Evolutionary conservation across 148 eudicot species (phyloP), one percentile per base, ranked within the genome.

Genomic region (Vaccinium corymbosum): DNA sequence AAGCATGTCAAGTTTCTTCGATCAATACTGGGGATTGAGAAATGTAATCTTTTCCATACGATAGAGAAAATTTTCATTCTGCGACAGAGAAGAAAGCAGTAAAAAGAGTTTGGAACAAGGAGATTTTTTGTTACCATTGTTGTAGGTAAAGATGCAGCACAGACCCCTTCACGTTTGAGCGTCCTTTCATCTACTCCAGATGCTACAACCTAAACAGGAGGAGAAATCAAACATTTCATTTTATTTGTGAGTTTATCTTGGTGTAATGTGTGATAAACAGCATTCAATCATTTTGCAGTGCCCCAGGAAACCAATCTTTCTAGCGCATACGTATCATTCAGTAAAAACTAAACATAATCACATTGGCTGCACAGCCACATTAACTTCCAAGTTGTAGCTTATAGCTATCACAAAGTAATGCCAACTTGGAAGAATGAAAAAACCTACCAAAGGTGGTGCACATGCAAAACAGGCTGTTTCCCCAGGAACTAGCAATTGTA

Each of bases 401-500:
- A 55, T 68, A 55, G 11, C 29, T 49, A 20, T 46, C 25, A 17
- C 49, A 84, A 76, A 22, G 12, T 51, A 57, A 50, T 46, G 68
- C 59, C 3, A 55, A 61, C 42, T 52, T 46, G 53, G 15, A 75
- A 20, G 8, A 66, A 55, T 76, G 17, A 84, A 51, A 74, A 19
- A 84, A 87, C 93, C 15, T 92, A 95, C 98, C 97, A 95, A 87
- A 53, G 98, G 98, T 16, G 98, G 98, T 42, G 91, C 98, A 88
- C 98, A 95, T 80, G 98, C 98, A 90, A 95, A 95, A 87, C 98
- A 95, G 57, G 98, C 98, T 25, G 98, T 94, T 92, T 93, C 98
- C 86, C 98, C 98, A 56, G 98, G 98, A 87, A 95, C 89, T 76
- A 95, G 90, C 89, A 95, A 89, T 83, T 95, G 98, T 88, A 95